A percentile compares a stretch with the other conserved stretches of the same genome.
Conservation (phyloP, 805 yeast genomes). For the Saccharomycopsis vini region DNA sequence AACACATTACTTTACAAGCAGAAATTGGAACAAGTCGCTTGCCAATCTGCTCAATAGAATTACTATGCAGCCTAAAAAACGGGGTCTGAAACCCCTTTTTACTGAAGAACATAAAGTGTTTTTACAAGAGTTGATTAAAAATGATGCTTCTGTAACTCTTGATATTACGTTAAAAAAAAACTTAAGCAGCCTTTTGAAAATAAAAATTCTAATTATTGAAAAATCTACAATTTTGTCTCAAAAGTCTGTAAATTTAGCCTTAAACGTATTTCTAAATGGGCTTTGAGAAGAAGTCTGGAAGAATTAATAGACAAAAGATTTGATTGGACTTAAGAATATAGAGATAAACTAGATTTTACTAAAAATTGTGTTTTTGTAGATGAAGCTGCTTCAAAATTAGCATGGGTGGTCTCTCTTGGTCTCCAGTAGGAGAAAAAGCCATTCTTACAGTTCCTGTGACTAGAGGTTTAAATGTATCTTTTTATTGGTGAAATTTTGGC, state of each 20-base stretch:
- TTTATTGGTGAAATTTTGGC: neutral
- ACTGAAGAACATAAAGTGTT: neutral
- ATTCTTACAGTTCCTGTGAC: neutral
- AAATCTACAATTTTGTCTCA: neutral
- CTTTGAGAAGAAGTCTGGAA: neutral
- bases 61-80: neutral
- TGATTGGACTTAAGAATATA: neutral
- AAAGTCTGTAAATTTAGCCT: slow-evolving; percentile 1
- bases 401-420: neutral
- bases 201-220: neutral
- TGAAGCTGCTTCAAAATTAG: neutral
- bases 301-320: neutral
- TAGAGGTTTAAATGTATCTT: neutral
- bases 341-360: neutral
- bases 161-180: neutral
- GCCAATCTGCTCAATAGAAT: neutral
- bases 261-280: neutral
- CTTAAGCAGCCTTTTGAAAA: neutral
- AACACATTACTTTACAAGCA: neutral
- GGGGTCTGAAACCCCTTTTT: neutral
- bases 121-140: neutral
- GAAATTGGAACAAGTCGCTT: slow-evolving; percentile 1
- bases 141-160: neutral
- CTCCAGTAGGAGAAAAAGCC: slow-evolving; percentile 1
- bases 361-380: neutral